phyloP scores from a whole-genome alignment of 2,329 filamentous ascomycete species.

The Bimuria novae-zelandiae region DNA sequence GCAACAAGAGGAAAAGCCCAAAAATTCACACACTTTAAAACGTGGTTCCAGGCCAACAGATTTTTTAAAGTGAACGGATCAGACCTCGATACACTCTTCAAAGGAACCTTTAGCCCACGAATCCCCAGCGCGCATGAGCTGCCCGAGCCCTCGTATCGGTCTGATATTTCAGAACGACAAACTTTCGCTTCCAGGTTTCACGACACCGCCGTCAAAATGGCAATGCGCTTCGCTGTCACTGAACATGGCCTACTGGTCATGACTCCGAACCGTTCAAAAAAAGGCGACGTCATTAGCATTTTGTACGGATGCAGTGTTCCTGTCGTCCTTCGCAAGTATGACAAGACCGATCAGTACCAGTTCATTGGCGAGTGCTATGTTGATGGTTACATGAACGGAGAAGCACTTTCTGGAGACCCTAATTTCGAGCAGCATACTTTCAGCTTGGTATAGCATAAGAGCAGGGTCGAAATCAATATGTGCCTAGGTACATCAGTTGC shows the following conservation, averaged over 20 bases:
- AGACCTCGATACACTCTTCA: neutral
- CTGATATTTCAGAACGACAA: neutral
- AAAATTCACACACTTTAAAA: neutral
- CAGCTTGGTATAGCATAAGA: too few species aligned
- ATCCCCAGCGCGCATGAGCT: neutral
- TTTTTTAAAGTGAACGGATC: neutral
- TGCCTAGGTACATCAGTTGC: too few species aligned
- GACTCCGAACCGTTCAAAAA: neutral
- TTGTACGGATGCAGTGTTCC: neutral
- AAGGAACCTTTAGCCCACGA: neutral
- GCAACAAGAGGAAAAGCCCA: neutral
- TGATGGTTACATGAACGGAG: neutral
- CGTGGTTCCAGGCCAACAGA: neutral
- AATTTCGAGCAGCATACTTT: too few species aligned
- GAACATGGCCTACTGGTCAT: neutral
- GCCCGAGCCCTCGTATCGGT: neutral
- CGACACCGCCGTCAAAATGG: neutral
- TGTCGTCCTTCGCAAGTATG: neutral
- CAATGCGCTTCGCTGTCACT: neutral
- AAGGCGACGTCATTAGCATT: neutral
- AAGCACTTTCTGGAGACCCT: too few species aligned
- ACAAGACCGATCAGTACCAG: neutral
- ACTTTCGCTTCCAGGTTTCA: neutral
- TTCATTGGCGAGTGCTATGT: neutral
- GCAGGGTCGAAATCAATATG: too few species aligned